Evolutionary conservation across 768 basidiomycete genomes (phyloP).

Genomic region (Cyathus striatus): DNA sequence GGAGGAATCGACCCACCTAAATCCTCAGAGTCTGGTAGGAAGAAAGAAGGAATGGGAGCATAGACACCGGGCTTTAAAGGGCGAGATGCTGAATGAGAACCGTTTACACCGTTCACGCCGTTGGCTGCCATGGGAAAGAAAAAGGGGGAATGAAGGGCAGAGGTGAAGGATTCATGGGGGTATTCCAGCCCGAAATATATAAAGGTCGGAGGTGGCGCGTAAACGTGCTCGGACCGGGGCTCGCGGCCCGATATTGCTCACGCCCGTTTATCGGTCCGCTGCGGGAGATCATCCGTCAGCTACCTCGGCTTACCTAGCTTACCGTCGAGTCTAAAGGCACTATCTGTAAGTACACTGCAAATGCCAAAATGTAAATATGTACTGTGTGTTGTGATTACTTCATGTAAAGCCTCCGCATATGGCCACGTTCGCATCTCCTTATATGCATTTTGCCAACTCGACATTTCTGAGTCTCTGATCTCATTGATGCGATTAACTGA

Average conservation of each 20-base stretch:
- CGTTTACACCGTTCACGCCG: constrained; percentile 26
- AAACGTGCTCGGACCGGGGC: constrained; percentile 12
- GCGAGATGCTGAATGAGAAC: constrained; percentile 31
- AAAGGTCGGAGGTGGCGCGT: constrained; percentile 9
- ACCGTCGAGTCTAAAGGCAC: too few species aligned
- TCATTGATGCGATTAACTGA: too few species aligned
- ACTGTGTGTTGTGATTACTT: too few species aligned
- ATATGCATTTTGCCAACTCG: too few species aligned
- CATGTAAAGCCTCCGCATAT: too few species aligned
- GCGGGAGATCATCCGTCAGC: constrained; percentile 6
- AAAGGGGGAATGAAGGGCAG: constrained; percentile 9
- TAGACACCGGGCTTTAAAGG: constrained; percentile 72
- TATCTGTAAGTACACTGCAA: too few species aligned
- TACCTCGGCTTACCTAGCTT: too few species aligned
- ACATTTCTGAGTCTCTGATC: too few species aligned
- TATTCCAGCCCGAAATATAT: constrained; percentile 13
- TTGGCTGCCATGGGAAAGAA: constrained; percentile 34
- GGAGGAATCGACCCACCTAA: constrained; percentile 51
- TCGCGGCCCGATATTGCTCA: constrained; percentile 17
- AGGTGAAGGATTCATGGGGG: constrained; percentile 7
- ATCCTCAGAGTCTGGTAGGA: constrained; percentile 69
- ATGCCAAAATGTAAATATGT: too few species aligned
- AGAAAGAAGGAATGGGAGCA: constrained; percentile 86
- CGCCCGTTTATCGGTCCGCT: constrained; percentile 15
- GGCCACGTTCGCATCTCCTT: too few species aligned